Conservation (phyloP, 306 rosid species). For the Sophora flavescens region DNA sequence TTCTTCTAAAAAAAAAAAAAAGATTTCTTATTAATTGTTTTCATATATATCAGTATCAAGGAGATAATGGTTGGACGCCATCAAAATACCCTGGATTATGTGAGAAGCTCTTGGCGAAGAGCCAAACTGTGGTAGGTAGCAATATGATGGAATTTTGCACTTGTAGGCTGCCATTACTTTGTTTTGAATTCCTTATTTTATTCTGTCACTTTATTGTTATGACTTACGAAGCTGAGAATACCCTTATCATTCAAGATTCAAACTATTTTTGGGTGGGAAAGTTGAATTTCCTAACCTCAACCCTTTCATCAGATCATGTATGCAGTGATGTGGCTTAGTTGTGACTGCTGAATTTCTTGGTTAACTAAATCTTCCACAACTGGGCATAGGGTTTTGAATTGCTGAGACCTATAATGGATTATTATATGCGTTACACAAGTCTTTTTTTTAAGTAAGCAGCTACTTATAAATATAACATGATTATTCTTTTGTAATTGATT, state of each 20-base stretch:
- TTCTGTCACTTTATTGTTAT: conserved; percentile 17
- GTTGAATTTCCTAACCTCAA: conserved; percentile 15
- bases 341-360: not conserved
- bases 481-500: not conserved
- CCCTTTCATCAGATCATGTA: not conserved
- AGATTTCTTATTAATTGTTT: conserved; percentile 38
- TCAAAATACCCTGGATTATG: conserved; percentile 89
- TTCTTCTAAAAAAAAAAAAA: not conserved
- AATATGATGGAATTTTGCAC: conserved; percentile 37
- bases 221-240: not conserved
- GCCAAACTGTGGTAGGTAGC: conserved; percentile 93
- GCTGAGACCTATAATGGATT: not conserved
- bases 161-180: conserved; percentile 19
- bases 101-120: conserved; percentile 84
- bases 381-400: not conserved
- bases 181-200: conserved; percentile 28
- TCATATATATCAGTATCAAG: conserved; percentile 81
- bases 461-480: not conserved
- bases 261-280: not conserved
- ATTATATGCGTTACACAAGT: not conserved
- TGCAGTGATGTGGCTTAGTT: not conserved
- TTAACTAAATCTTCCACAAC: not conserved
- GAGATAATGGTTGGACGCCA: conserved; percentile 93
- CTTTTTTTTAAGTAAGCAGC: not conserved
- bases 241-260: conserved; percentile 1